A percentile compares a stretch with the other conserved stretches of the same genome.
These are phyloP conservation scores for Clitocybe nebularis DNA, from an alignment of 1,284 basidiomycete species.

Conservation along the genomic window DNA sequence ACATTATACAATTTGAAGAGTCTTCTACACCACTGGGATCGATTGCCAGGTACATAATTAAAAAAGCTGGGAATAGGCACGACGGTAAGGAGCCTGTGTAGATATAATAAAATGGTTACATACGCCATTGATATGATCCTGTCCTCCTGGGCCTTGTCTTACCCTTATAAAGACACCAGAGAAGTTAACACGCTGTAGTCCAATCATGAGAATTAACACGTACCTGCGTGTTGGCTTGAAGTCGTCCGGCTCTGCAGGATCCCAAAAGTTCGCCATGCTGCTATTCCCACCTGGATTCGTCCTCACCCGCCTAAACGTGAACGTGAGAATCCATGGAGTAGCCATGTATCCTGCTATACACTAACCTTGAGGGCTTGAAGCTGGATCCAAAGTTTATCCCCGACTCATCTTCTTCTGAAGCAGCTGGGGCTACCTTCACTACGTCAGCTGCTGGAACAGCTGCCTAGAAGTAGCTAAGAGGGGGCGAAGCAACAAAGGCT, in stretches of 20 bases:
- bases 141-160: slow-evolving; percentile 58
- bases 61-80: slow-evolving; percentile 14
- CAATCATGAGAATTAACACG: slow-evolving; percentile 12
- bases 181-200: background rate
- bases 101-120: slow-evolving; percentile 20
- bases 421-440: slow-evolving; percentile 10
- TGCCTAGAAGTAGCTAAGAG: background rate
- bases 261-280: slow-evolving; percentile 47
- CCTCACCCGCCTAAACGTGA: slow-evolving; percentile 43
- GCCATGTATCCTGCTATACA: background rate
- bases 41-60: too few species aligned
- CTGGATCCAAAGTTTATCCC: slow-evolving; percentile 30
- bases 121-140: slow-evolving; percentile 56
- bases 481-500: background rate
- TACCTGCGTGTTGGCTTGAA: slow-evolving; percentile 70
- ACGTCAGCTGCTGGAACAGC: background rate
- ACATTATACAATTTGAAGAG: too few species aligned
- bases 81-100: background rate
- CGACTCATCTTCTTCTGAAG: slow-evolving; percentile 22
- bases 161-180: slow-evolving; percentile 35
- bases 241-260: slow-evolving; percentile 34
- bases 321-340: background rate
- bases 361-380: slow-evolving; percentile 46
- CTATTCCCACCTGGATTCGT: slow-evolving; percentile 47
- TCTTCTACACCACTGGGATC: too few species aligned